phyloP scores from a whole-genome alignment of 306 rosid species.

The Dalbergia oliveri region DNA sequence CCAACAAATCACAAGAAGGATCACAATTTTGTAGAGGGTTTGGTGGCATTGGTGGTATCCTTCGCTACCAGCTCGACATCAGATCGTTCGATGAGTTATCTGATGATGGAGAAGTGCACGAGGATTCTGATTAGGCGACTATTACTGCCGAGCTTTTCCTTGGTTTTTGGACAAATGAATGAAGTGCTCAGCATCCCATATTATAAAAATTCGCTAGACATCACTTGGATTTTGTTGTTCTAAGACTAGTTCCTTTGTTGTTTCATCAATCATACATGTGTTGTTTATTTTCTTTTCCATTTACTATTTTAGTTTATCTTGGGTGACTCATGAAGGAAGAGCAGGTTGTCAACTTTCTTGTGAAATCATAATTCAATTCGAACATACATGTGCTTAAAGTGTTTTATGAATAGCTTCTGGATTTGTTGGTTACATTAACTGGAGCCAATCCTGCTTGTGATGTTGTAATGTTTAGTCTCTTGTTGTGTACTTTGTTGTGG shows the following conservation, averaged over 20 bases:
- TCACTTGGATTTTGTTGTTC: slow-evolving; percentile 21
- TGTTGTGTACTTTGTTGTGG: neutral
- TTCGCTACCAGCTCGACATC: slow-evolving; percentile 93
- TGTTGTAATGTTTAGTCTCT: neutral
- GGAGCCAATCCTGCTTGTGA: neutral
- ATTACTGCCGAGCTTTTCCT: slow-evolving; percentile 1
- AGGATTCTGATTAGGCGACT: slow-evolving; percentile 62
- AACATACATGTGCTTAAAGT: neutral
- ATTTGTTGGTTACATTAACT: neutral
- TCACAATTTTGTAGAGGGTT: slow-evolving; percentile 93
- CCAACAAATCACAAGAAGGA: slow-evolving; percentile 94
- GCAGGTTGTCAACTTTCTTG: neutral
- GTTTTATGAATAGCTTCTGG: neutral
- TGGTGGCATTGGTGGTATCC: slow-evolving; percentile 93
- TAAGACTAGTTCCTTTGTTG: slow-evolving; percentile 33
- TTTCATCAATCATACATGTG: slow-evolving; percentile 13
- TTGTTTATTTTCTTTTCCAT: neutral
- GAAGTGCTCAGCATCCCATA: neutral
- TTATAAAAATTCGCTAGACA: neutral
- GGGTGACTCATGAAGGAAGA: neutral
- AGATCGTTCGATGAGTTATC: slow-evolving; percentile 82
- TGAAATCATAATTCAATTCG: neutral
- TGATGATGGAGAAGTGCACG: slow-evolving; percentile 69
- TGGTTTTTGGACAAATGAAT: slow-evolving; percentile 19
- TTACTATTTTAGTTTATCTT: neutral